Percentiles rank a stretch among this genome's conserved stretches.
These are phyloP conservation scores for Eutrema yunnanense DNA, from an alignment of 345 rosid species.

Conservation along the genomic window DNA sequence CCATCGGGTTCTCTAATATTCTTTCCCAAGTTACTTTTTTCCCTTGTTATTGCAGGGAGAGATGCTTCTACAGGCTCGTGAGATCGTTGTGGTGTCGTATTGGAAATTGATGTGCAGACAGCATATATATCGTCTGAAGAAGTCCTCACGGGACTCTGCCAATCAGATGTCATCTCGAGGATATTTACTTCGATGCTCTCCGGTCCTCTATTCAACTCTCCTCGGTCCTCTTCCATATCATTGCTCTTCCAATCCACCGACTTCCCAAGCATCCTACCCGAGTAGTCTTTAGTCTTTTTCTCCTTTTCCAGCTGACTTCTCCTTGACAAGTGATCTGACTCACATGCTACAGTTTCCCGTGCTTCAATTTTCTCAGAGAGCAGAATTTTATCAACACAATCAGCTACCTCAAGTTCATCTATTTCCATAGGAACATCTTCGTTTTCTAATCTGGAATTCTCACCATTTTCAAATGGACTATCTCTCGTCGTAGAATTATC, in stretches of 20 bases:
- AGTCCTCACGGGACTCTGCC: conserved; percentile 28
- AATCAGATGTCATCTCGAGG: conserved; percentile 26
- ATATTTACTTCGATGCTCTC: conserved; percentile 27
- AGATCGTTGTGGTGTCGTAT: conserved; percentile 19
- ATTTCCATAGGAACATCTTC: conserved; percentile 22
- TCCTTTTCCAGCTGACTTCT: conserved; percentile 10
- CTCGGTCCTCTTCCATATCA: conserved; percentile 25
- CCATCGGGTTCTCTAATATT: conserved; percentile 7
- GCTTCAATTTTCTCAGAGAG: conserved; percentile 24
- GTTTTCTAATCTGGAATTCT: not conserved
- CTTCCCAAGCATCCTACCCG: conserved; percentile 26
- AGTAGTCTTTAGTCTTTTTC: conserved; percentile 21
- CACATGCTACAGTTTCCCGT: conserved; percentile 15
- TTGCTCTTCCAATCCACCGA: conserved; percentile 9
- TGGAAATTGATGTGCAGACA: conserved; percentile 27
- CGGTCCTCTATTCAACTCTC: conserved; percentile 24
- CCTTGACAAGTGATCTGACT: conserved; percentile 20
- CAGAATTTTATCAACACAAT: conserved; percentile 23
- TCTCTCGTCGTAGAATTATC: conserved; percentile 16
- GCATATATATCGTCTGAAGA: conserved; percentile 29
- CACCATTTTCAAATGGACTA: not conserved
- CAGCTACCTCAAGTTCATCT: conserved; percentile 29
- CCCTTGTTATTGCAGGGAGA: conserved; percentile 13
- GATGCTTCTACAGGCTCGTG: conserved; percentile 19
- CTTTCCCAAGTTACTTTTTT: conserved; percentile 13